These are phyloP conservation scores for Pestalotiopsis sp. DNA, from an alignment of 2,329 filamentous ascomycete genomes.

Conservation along the genomic window DNA sequence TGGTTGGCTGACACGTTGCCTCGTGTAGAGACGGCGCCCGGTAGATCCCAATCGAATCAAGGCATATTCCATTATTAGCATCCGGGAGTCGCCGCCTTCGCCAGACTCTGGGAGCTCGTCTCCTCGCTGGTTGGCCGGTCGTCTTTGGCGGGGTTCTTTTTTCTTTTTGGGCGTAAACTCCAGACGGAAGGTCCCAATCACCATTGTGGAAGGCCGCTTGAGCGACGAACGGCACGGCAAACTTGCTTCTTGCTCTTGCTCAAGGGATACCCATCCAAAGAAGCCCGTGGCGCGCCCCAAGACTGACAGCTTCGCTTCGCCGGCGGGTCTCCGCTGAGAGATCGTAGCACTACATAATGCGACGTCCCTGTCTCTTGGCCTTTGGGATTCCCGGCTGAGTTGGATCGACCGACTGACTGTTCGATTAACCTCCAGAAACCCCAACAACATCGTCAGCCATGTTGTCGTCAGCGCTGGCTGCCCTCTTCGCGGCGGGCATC, in stretches of 20 bases:
- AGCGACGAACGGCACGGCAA: neutral
- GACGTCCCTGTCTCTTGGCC: neutral
- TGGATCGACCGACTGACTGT: neutral
- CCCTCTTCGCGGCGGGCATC: neutral
- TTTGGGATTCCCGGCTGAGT: no score
- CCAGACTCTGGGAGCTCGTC: neutral
- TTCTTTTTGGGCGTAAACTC: neutral
- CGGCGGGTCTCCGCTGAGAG: neutral
- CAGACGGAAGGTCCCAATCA: constrained; percentile 8
- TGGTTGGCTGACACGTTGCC: constrained; percentile 5
- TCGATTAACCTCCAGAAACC: neutral
- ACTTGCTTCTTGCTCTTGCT: neutral
- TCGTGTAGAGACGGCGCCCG: neutral
- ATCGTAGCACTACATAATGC: neutral
- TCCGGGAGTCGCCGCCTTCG: neutral
- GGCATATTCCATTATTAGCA: neutral
- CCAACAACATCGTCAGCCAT: neutral
- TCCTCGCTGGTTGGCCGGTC: neutral
- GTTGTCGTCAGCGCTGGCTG: neutral
- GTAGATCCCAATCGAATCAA: constrained; percentile 3
- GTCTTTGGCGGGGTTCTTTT: neutral
- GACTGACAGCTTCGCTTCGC: no score
- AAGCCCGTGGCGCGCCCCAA: no score
- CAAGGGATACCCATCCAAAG: no score
- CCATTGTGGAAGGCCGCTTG: constrained; percentile 3